Base-by-base conservation (phyloP, 2,329 filamentous ascomycete species). In the Gnomoniopsis sp. region DNA sequence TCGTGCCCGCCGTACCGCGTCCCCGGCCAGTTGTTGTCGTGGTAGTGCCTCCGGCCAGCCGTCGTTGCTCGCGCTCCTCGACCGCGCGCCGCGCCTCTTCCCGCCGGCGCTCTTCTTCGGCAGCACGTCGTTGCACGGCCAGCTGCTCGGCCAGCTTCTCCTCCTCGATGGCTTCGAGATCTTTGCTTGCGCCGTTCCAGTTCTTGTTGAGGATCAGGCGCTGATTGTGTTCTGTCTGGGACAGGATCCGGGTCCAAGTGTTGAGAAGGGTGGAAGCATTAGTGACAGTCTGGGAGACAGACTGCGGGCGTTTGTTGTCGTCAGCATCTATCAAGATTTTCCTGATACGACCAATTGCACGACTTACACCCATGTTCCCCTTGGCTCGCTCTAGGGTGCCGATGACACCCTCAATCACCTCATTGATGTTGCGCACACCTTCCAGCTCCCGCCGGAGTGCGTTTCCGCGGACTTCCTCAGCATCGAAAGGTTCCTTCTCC, bases 221-320 rank as follows among this genome's bases (percentile, higher is more conserved):
- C 72, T 98, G 93, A 70, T 96, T 98, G 75, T 99, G 95, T 74
- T 99, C 95, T 4, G 95, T 97, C 74, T 99, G 95, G 7, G 91
- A 95, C 14, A 99, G 84, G 65, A 99, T 97, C 54, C 92, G 88
- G 10, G 92, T 96, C 93, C 93, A 99, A 17, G 93, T 96, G 67
- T 96, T 92, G 34, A 99, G 86, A 15, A 99, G 83, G 1, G 89
- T 90, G 15, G 93, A 96, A 3, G 95, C 92, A 57, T 93, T 93
- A 65, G 84, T 83, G 46, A 98, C 92, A 3, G 95, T 97, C 62
- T 84, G 83, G 55, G 89, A 89, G 38, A 98, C 93, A 23, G 89
- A 96, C 53, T 50, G 89, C 90, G 53, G 6, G 60, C n/a, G n/a
- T n/a, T n/a, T n/a, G 10, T n/a, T 2, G 49, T 50, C 21, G 57